Evolutionary conservation across 2,329 filamentous ascomycete species (phyloP).

Genomic region (Dactylellina haptotyla): DNA sequence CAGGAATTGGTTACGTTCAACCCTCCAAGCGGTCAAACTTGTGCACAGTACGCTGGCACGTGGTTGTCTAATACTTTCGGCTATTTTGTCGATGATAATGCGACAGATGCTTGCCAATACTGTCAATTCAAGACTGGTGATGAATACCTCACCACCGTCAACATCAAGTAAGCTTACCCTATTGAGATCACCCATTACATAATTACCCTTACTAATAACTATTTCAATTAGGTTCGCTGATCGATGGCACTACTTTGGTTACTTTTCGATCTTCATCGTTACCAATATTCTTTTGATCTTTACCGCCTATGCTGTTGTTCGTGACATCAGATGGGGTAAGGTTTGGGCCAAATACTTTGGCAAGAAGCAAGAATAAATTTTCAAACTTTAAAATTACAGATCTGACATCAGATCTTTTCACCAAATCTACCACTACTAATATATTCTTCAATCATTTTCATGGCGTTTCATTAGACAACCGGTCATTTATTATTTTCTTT

Average conservation of each 20-base stretch:
- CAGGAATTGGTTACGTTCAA: constrained; percentile 74
- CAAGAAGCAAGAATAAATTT: constrained; percentile 51
- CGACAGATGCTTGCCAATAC: constrained; percentile 72
- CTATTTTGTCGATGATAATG: constrained; percentile 72
- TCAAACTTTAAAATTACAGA: too few species aligned
- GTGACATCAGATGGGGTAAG: constrained; percentile 57
- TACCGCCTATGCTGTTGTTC: constrained; percentile 55
- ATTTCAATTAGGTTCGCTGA: constrained; percentile 39
- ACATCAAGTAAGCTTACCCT: constrained; percentile 61
- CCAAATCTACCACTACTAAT: background rate
- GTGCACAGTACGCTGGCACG: constrained; percentile 70
- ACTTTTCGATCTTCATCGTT: constrained; percentile 56
- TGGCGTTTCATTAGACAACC: constrained; percentile 13
- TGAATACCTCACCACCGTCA: constrained; percentile 72
- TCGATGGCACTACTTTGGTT: constrained; percentile 57
- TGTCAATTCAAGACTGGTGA: constrained; percentile 74
- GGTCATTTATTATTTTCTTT: background rate
- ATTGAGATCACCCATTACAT: background rate
- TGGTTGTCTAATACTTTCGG: constrained; percentile 69
- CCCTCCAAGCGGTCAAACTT: constrained; percentile 73
- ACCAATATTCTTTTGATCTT: constrained; percentile 56
- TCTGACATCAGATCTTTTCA: too few species aligned
- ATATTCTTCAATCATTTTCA: constrained; percentile 12
- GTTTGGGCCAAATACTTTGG: constrained; percentile 53
- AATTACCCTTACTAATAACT: background rate